Base-by-base conservation (phyloP, 2,329 filamentous ascomycete genomes). In the Trichoderma semiorbis region DNA sequence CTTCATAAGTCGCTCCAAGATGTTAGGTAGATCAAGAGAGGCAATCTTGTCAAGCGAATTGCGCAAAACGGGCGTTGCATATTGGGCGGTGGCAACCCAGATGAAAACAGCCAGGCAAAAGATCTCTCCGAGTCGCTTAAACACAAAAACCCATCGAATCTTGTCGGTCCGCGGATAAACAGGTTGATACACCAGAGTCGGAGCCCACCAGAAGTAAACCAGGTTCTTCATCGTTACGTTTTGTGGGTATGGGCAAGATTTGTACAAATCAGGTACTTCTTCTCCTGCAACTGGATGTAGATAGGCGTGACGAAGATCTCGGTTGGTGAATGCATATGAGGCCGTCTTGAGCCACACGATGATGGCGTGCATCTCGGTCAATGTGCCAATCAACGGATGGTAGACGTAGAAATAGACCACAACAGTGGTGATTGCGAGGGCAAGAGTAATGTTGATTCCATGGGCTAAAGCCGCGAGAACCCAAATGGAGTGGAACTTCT, bases 171-270 rank as follows among this genome's bases (percentile, higher is more conserved):
- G 92, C 24, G 96, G 96, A 80, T 99, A 99, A 16, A 96, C 94
- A 1, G 96, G 96, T 83, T 99, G 96, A 80, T 99, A 99, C 58
- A 98, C 92, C 67, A 99, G 87, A 0, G 96, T 99, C 0, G 96
- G 96, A 0, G 95, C 96, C 91, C 95, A 95, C 95, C 96, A 98
- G 81, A 99, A 99, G 83, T 98, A 99, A 72, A 89, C 89, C 30
- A 99, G 85, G 79, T 98, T 99, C 65, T 86, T 83, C 75, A 98
- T 87, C 3, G 94, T 97, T 81, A 99, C 93, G 81, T 98, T 99
- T 62, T 89, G 83, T 0, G 96, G 96, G 79, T 99, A 99, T 0
- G 95, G 93, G 77, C 94, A 97, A 69, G 89, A 79, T 14, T 87
- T 85, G 83, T 98, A 99, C 28, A 98, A 85, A 47, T 93, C 90